A percentile compares a stretch with the other conserved stretches of the same genome.
Evolutionary conservation across 2,329 filamentous ascomycete genomes (phyloP).

Genomic region (Talaromyces sp.): DNA sequence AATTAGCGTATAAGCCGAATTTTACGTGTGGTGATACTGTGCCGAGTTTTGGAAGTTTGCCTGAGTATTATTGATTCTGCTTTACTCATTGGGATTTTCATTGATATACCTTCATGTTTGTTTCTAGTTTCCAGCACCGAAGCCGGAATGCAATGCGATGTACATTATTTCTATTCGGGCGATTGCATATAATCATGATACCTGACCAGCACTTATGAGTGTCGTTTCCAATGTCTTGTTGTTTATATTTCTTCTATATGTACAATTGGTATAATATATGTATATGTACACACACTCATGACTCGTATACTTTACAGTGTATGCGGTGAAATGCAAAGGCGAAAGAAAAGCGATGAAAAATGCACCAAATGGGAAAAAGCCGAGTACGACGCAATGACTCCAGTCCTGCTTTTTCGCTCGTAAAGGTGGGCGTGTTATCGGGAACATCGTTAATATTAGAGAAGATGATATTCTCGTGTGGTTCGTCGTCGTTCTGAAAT

Average conservation of each 20-base stretch:
- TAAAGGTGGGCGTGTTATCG: neutral
- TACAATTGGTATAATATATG: constrained; percentile 19
- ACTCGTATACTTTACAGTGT: constrained; percentile 20
- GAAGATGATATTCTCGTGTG: neutral
- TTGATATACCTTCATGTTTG: neutral
- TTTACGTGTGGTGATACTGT: constrained; percentile 60
- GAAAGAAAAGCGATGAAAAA: neutral
- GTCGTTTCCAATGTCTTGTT: neutral
- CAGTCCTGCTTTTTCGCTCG: constrained; percentile 3
- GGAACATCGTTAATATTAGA: neutral
- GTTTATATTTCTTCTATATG: constrained; percentile 12
- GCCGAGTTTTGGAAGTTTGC: constrained; percentile 44
- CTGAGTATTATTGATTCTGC: constrained; percentile 40
- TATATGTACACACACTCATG: constrained; percentile 16
- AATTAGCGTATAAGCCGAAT: constrained; percentile 65
- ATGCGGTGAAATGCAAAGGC: neutral
- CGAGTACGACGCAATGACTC: neutral
- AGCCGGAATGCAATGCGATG: neutral
- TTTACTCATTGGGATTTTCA: neutral
- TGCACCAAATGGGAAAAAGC: neutral
- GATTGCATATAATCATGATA: constrained; percentile 6
- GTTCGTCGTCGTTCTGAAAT: neutral
- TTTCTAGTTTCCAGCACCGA: neutral
- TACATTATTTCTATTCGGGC: neutral
- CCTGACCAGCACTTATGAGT: neutral